Percentiles rank a stretch among this genome's conserved stretches.
Evolutionary conservation across 306 rosid species (phyloP).

Genomic region (Delonix regia): DNA sequence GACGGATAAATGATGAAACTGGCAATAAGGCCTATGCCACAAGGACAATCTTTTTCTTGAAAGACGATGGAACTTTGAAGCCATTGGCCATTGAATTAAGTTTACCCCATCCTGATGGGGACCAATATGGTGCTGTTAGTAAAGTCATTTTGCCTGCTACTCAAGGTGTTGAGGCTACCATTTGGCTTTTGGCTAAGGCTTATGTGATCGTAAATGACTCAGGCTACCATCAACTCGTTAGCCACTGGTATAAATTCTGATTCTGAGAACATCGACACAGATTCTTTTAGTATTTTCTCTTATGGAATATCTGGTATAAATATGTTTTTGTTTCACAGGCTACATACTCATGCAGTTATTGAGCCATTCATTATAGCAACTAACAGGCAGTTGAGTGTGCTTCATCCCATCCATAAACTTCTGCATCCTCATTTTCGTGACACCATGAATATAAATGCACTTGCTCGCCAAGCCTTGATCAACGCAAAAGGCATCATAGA

Average conservation of each 20-base stretch:
- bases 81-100: constrained; percentile 75
- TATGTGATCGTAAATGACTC: constrained; percentile 68
- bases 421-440: constrained; percentile 48
- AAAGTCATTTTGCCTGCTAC: constrained; percentile 54
- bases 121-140: constrained; percentile 52
- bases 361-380: constrained; percentile 64
- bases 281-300: background rate
- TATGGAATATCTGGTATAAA: too few species aligned
- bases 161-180: constrained; percentile 52
- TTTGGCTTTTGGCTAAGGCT: constrained; percentile 77
- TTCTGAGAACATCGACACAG: too few species aligned
- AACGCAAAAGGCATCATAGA: constrained; percentile 47
- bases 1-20: constrained; percentile 47
- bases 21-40: constrained; percentile 59
- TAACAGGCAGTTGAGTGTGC: constrained; percentile 43
- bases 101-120: constrained; percentile 68
- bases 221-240: constrained; percentile 60
- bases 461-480: constrained; percentile 34
- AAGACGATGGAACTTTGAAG: constrained; percentile 69
- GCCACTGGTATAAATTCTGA: constrained; percentile 53
- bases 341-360: constrained; percentile 73
- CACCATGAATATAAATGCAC: constrained; percentile 46
- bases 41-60: constrained; percentile 67
- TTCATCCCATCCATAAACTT: constrained; percentile 46
- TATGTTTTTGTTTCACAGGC: constrained; percentile 41